These are phyloP conservation scores for Pythium rhizo-oryzae DNA, from an alignment of 352 stramenopile genomes.

Conservation along the genomic window DNA sequence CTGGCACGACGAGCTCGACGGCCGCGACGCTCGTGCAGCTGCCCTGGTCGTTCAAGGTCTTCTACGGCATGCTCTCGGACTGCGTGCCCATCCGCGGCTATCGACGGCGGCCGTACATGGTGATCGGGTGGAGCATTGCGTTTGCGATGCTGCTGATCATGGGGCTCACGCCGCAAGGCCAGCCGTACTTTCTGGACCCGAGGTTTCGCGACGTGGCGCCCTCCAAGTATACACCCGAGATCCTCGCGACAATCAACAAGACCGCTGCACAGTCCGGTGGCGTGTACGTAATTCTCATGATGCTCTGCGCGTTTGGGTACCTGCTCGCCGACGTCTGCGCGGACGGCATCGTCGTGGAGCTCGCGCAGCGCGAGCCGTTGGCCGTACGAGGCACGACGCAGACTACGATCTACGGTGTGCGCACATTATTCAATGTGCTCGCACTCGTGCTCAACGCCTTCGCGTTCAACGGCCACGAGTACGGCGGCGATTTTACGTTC, in stretches of 20 bases:
- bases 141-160: constrained; percentile 28
- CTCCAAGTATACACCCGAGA: background rate
- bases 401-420: constrained; percentile 23
- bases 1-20: constrained; percentile 9
- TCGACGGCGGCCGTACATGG: constrained; percentile 80
- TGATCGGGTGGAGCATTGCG: constrained; percentile 52
- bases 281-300: constrained; percentile 47
- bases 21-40: constrained; percentile 18
- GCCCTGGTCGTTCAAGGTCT: constrained; percentile 21
- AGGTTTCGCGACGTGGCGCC: background rate
- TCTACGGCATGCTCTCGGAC: constrained; percentile 33
- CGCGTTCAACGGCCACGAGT: constrained; percentile 35
- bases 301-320: constrained; percentile 53
- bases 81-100: constrained; percentile 66
- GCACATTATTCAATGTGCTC: constrained; percentile 13
- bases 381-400: constrained; percentile 33
- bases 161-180: constrained; percentile 22
- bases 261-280: constrained; percentile 23
- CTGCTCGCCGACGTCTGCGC: constrained; percentile 49
- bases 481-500: constrained; percentile 24
- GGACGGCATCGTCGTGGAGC: constrained; percentile 47
- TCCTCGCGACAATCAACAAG: constrained; percentile 19
- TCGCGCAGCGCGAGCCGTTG: constrained; percentile 38
- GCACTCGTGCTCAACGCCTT: constrained; percentile 26
- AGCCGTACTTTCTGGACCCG: constrained; percentile 26